Evolutionary conservation across 1,139 yeast species (phyloP), one percentile per base, ranked within the genome.

Genomic region (Yamadazyma aaseri): DNA sequence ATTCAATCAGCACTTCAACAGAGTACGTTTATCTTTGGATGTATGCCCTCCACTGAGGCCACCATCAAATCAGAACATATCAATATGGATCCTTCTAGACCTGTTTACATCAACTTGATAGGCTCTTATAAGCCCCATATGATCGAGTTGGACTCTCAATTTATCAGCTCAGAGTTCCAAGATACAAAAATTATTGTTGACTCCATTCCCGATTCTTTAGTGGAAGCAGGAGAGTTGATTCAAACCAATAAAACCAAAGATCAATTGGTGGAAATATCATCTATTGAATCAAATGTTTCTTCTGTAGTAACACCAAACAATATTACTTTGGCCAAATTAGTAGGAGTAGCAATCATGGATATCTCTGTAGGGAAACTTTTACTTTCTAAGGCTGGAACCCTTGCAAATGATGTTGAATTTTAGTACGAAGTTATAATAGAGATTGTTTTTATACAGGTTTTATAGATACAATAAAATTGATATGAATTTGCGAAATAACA

Each of bases 51-150:
- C 1, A 70, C 76, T 0, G 56, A 54, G 8, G 76, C 85, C 1
- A 52, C 65, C 1, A 70, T 80, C 33, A 54, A 57, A 21, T 47
- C 51, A 9, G 44, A 55, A 1, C 60, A 64, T 38, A 45, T 79
- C 29, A 61, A 63, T 30, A 39, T 38, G 3, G 56, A 58, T 25
- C 51, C 58, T 3, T 29, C 42, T 13, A 42, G 41, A 9, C 58
- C 60, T 8, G 70, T 59, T 41, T 80, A 71, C 49, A 68, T 81
- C 30, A 73, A 81, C 3, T 59, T 81, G 26, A 80, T 81, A 45
- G 89, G 89, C 1, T 76, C 84, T 11, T 81, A 80, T 51, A 79
- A 79, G 50, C 85, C 86, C 3, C 72, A 74, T 40, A 80, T 81
- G 87, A 65, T 66, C 30, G 89, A 81, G 52, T 71, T 79, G 34